Conservation (phyloP, 805 yeast species). For the Nakazawaea ambrosiae region DNA sequence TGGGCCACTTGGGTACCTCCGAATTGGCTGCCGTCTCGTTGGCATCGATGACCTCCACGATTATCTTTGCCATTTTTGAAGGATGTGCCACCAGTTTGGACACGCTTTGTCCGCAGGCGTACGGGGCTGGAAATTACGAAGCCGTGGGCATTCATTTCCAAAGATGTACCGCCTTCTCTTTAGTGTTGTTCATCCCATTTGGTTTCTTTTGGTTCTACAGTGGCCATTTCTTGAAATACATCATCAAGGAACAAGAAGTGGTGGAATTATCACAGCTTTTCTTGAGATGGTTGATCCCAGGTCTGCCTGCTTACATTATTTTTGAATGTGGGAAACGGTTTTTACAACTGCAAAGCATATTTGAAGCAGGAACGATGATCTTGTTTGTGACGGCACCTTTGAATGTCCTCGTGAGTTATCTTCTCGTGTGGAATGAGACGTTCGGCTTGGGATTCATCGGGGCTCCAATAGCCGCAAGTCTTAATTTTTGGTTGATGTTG, state of each 20-base stretch:
- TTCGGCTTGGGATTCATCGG: slow-evolving; percentile 70
- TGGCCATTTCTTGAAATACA: slow-evolving; percentile 33
- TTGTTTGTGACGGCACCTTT: slow-evolving; percentile 65
- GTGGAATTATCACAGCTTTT: slow-evolving; percentile 50
- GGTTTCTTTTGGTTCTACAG: slow-evolving; percentile 59
- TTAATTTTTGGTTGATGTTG: slow-evolving; percentile 68
- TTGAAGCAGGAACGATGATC: slow-evolving; percentile 72
- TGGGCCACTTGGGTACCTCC: slow-evolving; percentile 64
- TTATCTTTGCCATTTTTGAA: slow-evolving; percentile 65
- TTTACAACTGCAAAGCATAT: slow-evolving; percentile 72
- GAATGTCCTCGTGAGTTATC: slow-evolving; percentile 58
- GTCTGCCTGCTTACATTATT: slow-evolving; percentile 68
- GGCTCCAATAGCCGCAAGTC: slow-evolving; percentile 68
- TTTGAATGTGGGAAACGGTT: slow-evolving; percentile 69
- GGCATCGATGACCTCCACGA: slow-evolving; percentile 75
- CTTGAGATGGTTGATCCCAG: slow-evolving; percentile 47
- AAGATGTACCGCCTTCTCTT: slow-evolving; percentile 59
- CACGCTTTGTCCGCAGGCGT: slow-evolving; percentile 76
- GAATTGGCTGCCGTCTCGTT: slow-evolving; percentile 73
- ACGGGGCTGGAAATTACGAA: slow-evolving; percentile 56
- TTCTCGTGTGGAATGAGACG: slow-evolving; percentile 52
- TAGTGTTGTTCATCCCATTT: slow-evolving; percentile 52
- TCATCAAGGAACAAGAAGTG: slow-evolving; percentile 38
- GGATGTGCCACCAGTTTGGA: slow-evolving; percentile 73
- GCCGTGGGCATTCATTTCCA: slow-evolving; percentile 64